phyloP scores from a whole-genome alignment of 2,329 filamentous ascomycete genomes.

The Hymenoscyphus albidus region DNA sequence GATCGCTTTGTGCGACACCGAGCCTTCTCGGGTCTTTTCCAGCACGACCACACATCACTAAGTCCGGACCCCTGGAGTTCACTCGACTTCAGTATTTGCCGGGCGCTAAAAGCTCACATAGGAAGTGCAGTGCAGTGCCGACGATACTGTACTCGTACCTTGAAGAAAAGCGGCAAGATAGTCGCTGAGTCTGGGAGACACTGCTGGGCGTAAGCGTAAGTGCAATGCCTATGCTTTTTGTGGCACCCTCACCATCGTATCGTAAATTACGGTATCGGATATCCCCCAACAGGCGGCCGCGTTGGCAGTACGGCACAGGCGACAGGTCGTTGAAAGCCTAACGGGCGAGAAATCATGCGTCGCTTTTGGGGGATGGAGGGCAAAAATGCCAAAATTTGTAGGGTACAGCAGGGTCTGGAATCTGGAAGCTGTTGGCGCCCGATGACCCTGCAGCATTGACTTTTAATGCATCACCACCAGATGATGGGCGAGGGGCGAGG shows the following conservation, averaged over 20 bases:
- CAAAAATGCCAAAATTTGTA: not conserved
- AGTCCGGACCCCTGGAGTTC: not conserved
- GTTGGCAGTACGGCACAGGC: not conserved
- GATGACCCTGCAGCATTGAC: not conserved
- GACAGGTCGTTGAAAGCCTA: not conserved
- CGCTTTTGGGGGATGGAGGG: not conserved
- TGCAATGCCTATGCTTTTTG: not conserved
- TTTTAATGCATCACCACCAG: too few species aligned
- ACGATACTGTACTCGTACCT: too few species aligned
- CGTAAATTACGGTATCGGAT: not conserved
- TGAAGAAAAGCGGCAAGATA: not conserved
- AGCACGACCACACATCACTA: not conserved
- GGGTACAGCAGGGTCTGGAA: conserved; percentile 2
- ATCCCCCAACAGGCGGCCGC: not conserved
- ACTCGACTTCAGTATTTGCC: not conserved
- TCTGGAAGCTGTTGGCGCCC: not conserved
- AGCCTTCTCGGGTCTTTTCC: not conserved
- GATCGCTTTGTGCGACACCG: not conserved
- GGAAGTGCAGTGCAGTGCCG: not conserved
- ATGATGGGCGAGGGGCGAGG: not conserved
- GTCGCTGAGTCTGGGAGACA: not conserved
- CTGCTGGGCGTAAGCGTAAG: too few species aligned
- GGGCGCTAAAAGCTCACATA: not conserved
- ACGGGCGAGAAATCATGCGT: not conserved
- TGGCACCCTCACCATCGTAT: not conserved